Base-by-base conservation (phyloP, 257 asterid species). In the Ilex asprella region DNA sequence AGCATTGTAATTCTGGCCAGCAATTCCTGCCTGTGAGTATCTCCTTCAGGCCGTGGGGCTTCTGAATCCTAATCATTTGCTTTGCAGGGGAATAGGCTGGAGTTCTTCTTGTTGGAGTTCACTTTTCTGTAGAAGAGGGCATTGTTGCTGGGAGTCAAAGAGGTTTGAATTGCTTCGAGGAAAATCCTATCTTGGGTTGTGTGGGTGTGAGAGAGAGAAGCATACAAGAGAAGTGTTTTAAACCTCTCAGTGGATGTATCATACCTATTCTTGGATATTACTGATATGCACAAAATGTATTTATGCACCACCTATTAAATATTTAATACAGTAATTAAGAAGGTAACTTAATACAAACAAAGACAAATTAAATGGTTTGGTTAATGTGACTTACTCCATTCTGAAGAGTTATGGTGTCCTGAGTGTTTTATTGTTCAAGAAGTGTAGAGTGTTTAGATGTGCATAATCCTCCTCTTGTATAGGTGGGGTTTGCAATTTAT, bases 1-100 rank as follows among this genome's bases (percentile, higher is more conserved):
- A 92, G 89, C 95, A 84, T 82, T 2, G 86, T 94, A 49, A 89
- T 89, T 51, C 69, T 76, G 27, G 82, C 99, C 12, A 86, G 99
- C 47, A 92, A 81, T 29, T 92, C 97, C 72, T 89, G 99, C 66
- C 79, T 81, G 29, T 70, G 77, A 11, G 41, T 46, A 63, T 89
- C 96, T 41, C 91, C 96, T 74, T 74, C 60, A 0, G 87, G 84
- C 14, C 79, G 70, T 11, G 76, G 79, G 54, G 63, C 49, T 41
- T 76, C 79, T 70, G 86, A 63, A 64, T 81, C 73, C 30, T 88
- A 74, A 61, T 47, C 74, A 30, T 67, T 77, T 63, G 86, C 56
- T 53, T 75, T 89, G 82, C 86, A 70, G 66, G 69, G 64, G 39
- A 70, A 64, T 63, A 72, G 67, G 50, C 50, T 16, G 29, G 71